Evolutionary conservation across 2,329 filamentous ascomycete species (phyloP), one percentile per base, ranked within the genome.

Genomic region (Cordyceps farinosa): DNA sequence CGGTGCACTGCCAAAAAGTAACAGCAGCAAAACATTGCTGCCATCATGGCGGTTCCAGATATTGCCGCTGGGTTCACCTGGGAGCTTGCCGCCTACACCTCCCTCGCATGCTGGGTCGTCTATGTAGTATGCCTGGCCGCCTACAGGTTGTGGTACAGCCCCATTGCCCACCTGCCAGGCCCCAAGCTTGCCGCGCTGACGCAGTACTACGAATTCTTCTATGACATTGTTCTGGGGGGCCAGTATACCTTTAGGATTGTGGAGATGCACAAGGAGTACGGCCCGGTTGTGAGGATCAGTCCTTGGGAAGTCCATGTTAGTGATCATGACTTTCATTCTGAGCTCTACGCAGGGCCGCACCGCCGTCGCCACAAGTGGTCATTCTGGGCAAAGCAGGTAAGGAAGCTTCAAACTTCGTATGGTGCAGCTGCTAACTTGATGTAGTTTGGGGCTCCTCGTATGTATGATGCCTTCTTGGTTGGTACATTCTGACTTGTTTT

Each of bases 201-300:
- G 55, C 70, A 74, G 56, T 76, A 73, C 70, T 78, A 78, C 63
- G 76, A 78, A 65, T 73, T 75, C 56, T 81, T 79, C 68, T 79
- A 79, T 64, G 78, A 81, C 61, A 70, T 79, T 27, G 61, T 77
- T 48, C 69, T 75, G 6, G 73, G 75, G 7, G 79, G 78, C 2
- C 71, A 77, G 67, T 80, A 79, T 64, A 77, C 70, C 17, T 77
- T 74, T 67, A 74, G 79, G 61, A 77, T 81, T 32, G 67, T 71
- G 47, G 70, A 76, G 57, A 68, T 81, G 67, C 79, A 81, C 67
- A 67, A 76, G 52, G 65, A 69, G 66, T 81, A 80, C 62, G 79
- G 79, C 7, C 71, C 73, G 7, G 75, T 79, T 51, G 69, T 78
- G 52, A 75, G 77, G 44, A 78, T 78, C 65, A 75, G 69, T 63